Percentiles rank a stretch among this genome's conserved stretches.
phyloP scores from a whole-genome alignment of 352 stramenopile genomes.

The Globisporangium nunn region DNA sequence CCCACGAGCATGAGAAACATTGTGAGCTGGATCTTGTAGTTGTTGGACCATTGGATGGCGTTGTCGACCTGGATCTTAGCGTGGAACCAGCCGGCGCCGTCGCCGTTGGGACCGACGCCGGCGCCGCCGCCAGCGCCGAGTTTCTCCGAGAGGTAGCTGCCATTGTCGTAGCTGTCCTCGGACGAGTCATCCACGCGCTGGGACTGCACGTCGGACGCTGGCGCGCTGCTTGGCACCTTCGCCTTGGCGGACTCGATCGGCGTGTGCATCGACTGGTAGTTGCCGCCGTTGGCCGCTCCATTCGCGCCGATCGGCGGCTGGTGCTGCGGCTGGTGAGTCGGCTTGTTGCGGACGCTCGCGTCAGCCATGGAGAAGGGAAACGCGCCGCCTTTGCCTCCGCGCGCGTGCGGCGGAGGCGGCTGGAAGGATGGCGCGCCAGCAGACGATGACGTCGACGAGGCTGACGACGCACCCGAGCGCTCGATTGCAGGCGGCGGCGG shows the following conservation, averaged over 20 bases:
- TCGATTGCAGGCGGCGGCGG: neutral
- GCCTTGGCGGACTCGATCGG: constrained; percentile 39
- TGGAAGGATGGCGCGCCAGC: neutral
- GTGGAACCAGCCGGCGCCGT: constrained; percentile 81
- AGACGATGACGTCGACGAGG: constrained; percentile 5
- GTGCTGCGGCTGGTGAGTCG: neutral
- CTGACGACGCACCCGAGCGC: constrained; percentile 1
- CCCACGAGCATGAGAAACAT: constrained; percentile 75
- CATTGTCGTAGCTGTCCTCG: constrained; percentile 68
- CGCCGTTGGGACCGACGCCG: constrained; percentile 24
- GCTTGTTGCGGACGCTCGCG: constrained; percentile 2
- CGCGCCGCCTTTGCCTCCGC: neutral
- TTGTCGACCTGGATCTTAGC: constrained; percentile 83
- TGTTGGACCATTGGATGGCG: constrained; percentile 82
- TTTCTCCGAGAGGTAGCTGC: constrained; percentile 61
- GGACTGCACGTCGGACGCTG: constrained; percentile 9
- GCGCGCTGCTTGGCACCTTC: constrained; percentile 5
- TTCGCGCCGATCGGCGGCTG: neutral
- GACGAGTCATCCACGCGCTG: constrained; percentile 60
- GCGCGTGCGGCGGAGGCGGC: neutral
- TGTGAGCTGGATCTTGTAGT: constrained; percentile 79
- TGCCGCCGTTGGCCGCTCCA: constrained; percentile 2
- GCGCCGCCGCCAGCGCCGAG: constrained; percentile 9
- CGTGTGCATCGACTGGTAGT: constrained; percentile 48
- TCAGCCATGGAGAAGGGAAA: constrained; percentile 13